Evolutionary conservation across 306 rosid species (phyloP).

Genomic region (Bauhinia variegata): DNA sequence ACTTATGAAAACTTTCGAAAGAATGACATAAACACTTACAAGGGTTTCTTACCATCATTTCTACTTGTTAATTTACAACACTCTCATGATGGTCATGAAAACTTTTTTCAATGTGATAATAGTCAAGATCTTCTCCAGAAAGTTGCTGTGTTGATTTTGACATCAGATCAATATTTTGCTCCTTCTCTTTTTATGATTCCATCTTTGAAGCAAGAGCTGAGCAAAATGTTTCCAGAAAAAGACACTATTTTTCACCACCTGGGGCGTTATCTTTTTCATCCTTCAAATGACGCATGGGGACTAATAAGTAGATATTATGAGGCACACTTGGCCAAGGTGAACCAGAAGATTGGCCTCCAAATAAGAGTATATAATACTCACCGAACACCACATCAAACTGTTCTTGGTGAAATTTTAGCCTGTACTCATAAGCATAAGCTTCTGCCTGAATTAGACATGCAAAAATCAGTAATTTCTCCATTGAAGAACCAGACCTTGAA

Average conservation of each 20-base stretch:
- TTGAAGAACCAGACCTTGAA: slow-evolving; percentile 49
- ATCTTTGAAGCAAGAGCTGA: slow-evolving; percentile 53
- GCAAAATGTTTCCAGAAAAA: slow-evolving; percentile 49
- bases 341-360: slow-evolving; percentile 54
- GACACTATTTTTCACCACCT: slow-evolving; percentile 53
- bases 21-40: slow-evolving; percentile 31
- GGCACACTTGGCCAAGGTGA: slow-evolving; percentile 45
- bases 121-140: slow-evolving; percentile 57
- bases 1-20: slow-evolving; percentile 56
- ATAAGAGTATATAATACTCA: slow-evolving; percentile 53
- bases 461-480: slow-evolving; percentile 21
- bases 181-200: slow-evolving; percentile 73
- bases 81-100: slow-evolving; percentile 61
- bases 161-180: slow-evolving; percentile 63
- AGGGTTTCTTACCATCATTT: slow-evolving; percentile 43
- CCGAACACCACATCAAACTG: slow-evolving; percentile 49
- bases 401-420: slow-evolving; percentile 62
- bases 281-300: slow-evolving; percentile 55
- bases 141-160: slow-evolving; percentile 54
- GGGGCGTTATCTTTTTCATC: slow-evolving; percentile 53
- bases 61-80: slow-evolving; percentile 66
- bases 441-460: slow-evolving; percentile 53
- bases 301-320: slow-evolving; percentile 44
- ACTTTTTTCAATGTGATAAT: slow-evolving; percentile 67
- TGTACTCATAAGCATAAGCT: slow-evolving; percentile 61